Conservation (phyloP, 169 alveolate species). For the Cryptosporidium ubiquitum region DNA sequence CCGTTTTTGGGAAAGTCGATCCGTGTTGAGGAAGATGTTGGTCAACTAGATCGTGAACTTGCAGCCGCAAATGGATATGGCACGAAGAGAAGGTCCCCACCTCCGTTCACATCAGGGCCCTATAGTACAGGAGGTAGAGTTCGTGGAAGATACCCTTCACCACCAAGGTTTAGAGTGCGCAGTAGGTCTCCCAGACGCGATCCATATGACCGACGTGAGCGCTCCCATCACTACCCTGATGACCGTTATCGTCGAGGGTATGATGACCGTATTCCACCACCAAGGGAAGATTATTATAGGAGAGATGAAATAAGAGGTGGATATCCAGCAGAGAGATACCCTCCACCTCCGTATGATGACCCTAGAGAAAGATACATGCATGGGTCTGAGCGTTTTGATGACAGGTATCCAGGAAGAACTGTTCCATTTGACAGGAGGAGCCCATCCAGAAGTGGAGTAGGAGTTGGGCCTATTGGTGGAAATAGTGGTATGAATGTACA, state of each 20-base stretch:
- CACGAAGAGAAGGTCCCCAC: slow-evolving; percentile 65
- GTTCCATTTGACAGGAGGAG: slow-evolving; percentile 69
- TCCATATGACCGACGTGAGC: slow-evolving; percentile 56
- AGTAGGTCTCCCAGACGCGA: slow-evolving; percentile 73
- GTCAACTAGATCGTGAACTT: slow-evolving; percentile 61
- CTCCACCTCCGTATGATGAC: slow-evolving; percentile 54
- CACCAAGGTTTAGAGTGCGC: slow-evolving; percentile 58
- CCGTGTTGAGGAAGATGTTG: slow-evolving; percentile 69
- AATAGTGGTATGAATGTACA: slow-evolving; percentile 22
- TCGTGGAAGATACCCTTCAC: slow-evolving; percentile 62
- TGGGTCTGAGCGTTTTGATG: slow-evolving; percentile 69
- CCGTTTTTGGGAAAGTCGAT: slow-evolving; percentile 65
- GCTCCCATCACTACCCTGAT: slow-evolving; percentile 52
- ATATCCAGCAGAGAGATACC: slow-evolving; percentile 63
- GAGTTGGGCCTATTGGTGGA: slow-evolving; percentile 39
- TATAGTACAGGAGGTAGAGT: slow-evolving; percentile 16
- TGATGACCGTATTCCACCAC: slow-evolving; percentile 72
- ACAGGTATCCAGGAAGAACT: slow-evolving; percentile 51
- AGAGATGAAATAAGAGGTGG: slow-evolving; percentile 60
- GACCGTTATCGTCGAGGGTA: slow-evolving; percentile 68
- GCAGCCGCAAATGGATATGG: slow-evolving; percentile 75
- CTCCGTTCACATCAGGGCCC: slow-evolving; percentile 72
- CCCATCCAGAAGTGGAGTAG: slow-evolving; percentile 61
- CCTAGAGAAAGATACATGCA: slow-evolving; percentile 65
- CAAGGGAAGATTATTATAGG: slow-evolving; percentile 57